phyloP scores from a whole-genome alignment of 768 basidiomycete species.

The Coprinopsis sp. region DNA sequence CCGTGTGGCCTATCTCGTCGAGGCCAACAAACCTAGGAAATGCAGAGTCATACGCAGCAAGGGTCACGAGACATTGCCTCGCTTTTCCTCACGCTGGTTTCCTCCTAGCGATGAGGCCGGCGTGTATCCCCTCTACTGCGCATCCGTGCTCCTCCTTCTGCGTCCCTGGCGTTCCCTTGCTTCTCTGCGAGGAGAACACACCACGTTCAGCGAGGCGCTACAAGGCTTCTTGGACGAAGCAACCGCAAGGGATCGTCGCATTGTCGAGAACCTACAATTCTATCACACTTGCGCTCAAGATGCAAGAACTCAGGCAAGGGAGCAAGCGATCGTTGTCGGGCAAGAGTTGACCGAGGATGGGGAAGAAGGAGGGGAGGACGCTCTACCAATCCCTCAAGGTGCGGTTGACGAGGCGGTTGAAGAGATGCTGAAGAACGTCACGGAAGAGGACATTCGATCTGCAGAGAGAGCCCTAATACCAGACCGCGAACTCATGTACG shows the following conservation, averaged over 20 bases:
- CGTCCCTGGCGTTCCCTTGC: slow-evolving; percentile 32
- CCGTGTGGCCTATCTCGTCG: slow-evolving; percentile 15
- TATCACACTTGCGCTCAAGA: slow-evolving; percentile 5
- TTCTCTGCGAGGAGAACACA: slow-evolving; percentile 19
- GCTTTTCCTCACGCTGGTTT: slow-evolving; percentile 33
- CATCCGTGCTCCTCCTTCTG: slow-evolving; percentile 31
- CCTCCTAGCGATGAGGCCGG: slow-evolving; percentile 23
- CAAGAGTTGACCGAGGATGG: no score
- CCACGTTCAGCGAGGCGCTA: slow-evolving; percentile 22
- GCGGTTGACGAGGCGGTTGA: neutral
- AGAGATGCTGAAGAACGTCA: neutral
- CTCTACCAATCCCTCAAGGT: no score
- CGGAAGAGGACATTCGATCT: neutral
- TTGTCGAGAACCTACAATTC: slow-evolving; percentile 2
- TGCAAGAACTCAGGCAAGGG: no score
- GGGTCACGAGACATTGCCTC: slow-evolving; percentile 30
- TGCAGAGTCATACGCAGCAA: slow-evolving; percentile 17
- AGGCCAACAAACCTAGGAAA: slow-evolving; percentile 6
- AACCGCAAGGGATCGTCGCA: neutral
- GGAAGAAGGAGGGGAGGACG: no score
- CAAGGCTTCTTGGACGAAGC: slow-evolving; percentile 1
- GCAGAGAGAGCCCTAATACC: neutral
- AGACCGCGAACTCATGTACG: neutral
- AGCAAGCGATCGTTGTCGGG: no score
- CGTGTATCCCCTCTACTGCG: slow-evolving; percentile 26